phyloP scores from a whole-genome alignment of 208 protist genomes.

The Leishmania turanica region DNA sequence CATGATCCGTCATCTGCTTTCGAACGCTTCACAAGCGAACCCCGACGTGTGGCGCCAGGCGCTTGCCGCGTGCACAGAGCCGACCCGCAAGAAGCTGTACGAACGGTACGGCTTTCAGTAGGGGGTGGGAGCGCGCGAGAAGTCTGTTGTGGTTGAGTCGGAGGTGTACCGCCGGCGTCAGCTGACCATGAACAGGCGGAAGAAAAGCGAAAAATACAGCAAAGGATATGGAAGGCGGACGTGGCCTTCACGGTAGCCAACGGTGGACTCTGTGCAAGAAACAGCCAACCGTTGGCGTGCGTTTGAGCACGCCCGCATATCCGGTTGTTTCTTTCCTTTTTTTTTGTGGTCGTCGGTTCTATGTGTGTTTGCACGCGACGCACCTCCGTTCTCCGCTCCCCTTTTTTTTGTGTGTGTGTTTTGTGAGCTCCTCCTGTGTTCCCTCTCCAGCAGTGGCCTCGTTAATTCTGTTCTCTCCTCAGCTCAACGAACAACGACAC shows the following conservation, averaged over 20 bases:
- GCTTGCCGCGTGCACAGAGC: conserved; percentile 43
- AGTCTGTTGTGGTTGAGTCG: background rate
- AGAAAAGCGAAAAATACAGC: conserved; percentile 4
- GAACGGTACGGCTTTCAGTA: conserved; percentile 72
- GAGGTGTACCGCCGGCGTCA: background rate
- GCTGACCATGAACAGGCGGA: background rate
- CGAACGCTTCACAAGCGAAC: conserved; percentile 32
- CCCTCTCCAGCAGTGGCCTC: background rate
- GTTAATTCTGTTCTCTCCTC: background rate
- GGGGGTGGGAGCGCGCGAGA: background rate
- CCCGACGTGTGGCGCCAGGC: conserved; percentile 50
- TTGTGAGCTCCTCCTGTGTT: background rate
- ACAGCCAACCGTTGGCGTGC: background rate
- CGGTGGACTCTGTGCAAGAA: too few species aligned
- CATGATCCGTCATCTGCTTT: conserved; percentile 51
- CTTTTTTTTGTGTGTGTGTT: background rate
- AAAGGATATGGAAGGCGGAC: background rate
- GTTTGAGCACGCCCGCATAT: background rate
- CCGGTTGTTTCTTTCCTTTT: background rate
- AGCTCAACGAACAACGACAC: too few species aligned
- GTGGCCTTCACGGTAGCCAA: background rate
- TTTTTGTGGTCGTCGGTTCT: too few species aligned
- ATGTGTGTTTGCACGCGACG: background rate
- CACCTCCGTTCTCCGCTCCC: background rate
- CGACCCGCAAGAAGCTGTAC: conserved; percentile 62